phyloP scores from a whole-genome alignment of 2,329 filamentous ascomycete genomes.

The Hypoxylon sp. region DNA sequence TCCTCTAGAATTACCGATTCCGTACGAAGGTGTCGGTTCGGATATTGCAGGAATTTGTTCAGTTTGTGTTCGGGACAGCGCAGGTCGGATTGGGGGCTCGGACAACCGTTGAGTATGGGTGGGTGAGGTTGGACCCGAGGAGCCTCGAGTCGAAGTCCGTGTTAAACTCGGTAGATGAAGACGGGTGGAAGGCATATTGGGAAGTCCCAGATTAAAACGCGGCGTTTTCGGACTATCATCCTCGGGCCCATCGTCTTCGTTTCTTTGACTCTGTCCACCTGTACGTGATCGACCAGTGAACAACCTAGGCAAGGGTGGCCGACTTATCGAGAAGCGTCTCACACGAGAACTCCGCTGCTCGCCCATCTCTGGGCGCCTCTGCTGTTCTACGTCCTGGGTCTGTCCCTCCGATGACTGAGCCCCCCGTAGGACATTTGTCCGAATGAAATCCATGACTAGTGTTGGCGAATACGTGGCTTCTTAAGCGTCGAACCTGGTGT shows the following conservation, averaged over 20 bases:
- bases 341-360: conserved; percentile 37
- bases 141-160: conserved; percentile 58
- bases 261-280: conserved; percentile 33
- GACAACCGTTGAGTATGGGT: conserved; percentile 23
- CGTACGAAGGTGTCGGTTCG: conserved; percentile 47
- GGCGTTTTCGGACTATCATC: conserved; percentile 66
- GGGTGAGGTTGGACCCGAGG: conserved; percentile 52
- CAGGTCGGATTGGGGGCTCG: conserved; percentile 20
- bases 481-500: conserved; percentile 33
- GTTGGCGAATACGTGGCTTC: conserved; percentile 25
- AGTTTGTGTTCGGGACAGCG: conserved; percentile 25
- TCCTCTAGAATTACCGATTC: conserved; percentile 30
- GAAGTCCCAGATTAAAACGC: conserved; percentile 57
- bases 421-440: conserved; percentile 44
- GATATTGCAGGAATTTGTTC: conserved; percentile 45
- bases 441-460: conserved; percentile 48
- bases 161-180: conserved; percentile 61
- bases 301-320: conserved; percentile 37
- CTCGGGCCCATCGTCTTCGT: conserved; percentile 39
- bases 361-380: conserved; percentile 42
- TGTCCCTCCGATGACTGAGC: conserved; percentile 34
- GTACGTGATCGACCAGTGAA: conserved; percentile 39
- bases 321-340: conserved; percentile 41
- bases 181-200: conserved; percentile 60
- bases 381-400: conserved; percentile 41